A percentile compares a stretch with the other conserved stretches of the same genome.
phyloP scores from a whole-genome alignment of 495 filamentous ascomycete species.

The Aspergillus biplanus region DNA sequence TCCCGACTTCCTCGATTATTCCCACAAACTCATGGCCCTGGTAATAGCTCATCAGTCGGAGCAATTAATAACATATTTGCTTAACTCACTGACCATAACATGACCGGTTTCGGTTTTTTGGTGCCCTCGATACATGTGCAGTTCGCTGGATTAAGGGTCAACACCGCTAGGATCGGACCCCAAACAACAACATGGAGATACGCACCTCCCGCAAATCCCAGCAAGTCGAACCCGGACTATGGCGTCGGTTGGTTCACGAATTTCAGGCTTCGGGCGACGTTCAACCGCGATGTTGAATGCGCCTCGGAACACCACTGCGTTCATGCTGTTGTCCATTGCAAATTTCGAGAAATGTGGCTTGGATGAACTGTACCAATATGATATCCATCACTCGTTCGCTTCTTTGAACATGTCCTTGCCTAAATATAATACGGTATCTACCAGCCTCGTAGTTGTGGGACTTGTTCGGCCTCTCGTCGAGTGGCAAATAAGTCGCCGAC shows the following conservation, averaged over 20 bases:
- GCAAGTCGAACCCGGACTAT: background rate
- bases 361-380: background rate
- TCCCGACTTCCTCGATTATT: background rate
- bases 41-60: background rate
- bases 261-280: conserved; percentile 3
- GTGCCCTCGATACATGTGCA: conserved; percentile 5
- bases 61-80: background rate
- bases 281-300: background rate
- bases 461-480: background rate
- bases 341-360: background rate
- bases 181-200: background rate
- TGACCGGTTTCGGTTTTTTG: background rate
- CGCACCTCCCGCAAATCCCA: background rate
- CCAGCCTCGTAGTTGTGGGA: background rate
- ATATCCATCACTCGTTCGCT: background rate
- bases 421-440: background rate
- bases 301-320: conserved; percentile 3
- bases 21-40: background rate
- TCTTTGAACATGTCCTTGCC: background rate
- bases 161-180: background rate
- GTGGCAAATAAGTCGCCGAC: background rate
- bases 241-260: background rate
- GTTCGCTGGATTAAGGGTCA: background rate
- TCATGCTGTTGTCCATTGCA: background rate
- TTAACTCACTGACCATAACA: background rate